Base-by-base conservation (phyloP, 176 grass and related monocot genomes). In the Oryza nivara region DNA sequence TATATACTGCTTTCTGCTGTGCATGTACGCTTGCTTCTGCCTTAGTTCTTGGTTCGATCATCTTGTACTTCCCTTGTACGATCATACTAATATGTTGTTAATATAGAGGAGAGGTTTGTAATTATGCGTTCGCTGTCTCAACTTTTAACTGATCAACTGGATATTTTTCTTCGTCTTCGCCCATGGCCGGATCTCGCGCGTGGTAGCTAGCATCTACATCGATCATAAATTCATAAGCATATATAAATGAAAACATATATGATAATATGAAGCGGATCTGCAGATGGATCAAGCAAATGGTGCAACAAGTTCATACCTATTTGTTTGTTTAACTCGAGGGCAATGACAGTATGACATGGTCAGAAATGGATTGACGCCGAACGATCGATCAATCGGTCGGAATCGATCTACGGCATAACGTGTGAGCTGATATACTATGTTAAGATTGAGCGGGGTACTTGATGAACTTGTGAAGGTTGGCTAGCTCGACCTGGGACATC, bases 1-100 rank as follows among this genome's bases (percentile, higher is more conserved):
- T 32, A 46, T 58, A 58, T 32, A 28, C 56, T 61, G 43, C 17
- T 71, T 71, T 58, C 19, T 73, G 11, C 20, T 64, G 74, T 23
- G 65, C 64, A 45, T 52, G 75, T 36, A 11, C 1, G 20, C 23
- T 48, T 38, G 6, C 65, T 49, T 22, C 30, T 35, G 65, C 48
- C 60, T 65, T 70, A 41, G 34, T 10, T 67, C 12, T 73, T 89
- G 0, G 22, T 74, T 63, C 36, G n/a, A 73, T 63, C 51, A 38
- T 17, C 52, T 44, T 73, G 68, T 82, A 72, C 49, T 34, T 58
- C 1, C 60, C 25, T 32, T 73, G 20, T 22, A 61, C 56, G 20
- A 61, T 61, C 4, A 41, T 61, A 61, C 11, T 22, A 22, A 61
- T 61, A 61, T 22, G 20, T 12, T 61, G 56, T 22, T 61, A 61